These are phyloP conservation scores for Aethionema arabicum DNA, from an alignment of 345 rosid genomes.

Conservation along the genomic window DNA sequence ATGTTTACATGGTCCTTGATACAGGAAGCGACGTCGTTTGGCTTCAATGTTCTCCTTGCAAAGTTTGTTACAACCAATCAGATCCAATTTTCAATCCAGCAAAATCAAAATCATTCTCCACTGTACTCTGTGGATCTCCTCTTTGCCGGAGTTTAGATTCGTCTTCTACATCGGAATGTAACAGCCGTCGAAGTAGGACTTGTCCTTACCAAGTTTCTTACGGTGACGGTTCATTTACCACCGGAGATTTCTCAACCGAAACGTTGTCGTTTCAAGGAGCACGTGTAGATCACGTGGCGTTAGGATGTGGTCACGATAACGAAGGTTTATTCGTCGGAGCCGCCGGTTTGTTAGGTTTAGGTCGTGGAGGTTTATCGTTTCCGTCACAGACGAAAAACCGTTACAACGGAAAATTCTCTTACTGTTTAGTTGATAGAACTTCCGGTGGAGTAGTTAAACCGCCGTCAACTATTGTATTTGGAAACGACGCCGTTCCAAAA, in stretches of 20 bases:
- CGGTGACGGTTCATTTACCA: constrained; percentile 89
- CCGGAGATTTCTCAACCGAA: constrained; percentile 78
- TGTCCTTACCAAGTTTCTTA: constrained; percentile 85
- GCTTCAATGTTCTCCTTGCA: constrained; percentile 92
- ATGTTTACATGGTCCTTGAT: constrained; percentile 77
- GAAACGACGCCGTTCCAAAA: constrained; percentile 59
- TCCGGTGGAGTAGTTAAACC: constrained; percentile 64
- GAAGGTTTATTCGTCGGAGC: constrained; percentile 93
- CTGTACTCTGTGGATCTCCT: constrained; percentile 57
- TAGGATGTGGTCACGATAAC: constrained; percentile 94
- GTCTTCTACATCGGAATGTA: constrained; percentile 39
- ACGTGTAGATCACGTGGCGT: constrained; percentile 62
- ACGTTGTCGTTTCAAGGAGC: constrained; percentile 69
- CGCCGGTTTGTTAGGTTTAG: constrained; percentile 85
- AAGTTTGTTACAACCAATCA: constrained; percentile 73
- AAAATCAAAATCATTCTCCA: constrained; percentile 56
- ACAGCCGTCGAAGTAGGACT: constrained; percentile 34
- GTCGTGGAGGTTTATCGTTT: constrained; percentile 82
- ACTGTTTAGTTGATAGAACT: constrained; percentile 80
- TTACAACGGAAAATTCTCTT: constrained; percentile 73
- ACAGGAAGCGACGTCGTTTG: constrained; percentile 96
- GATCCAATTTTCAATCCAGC: constrained; percentile 81
- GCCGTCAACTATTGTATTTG: constrained; percentile 71
- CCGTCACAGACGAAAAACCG: constrained; percentile 75
- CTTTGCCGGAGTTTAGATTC: constrained; percentile 61